These are phyloP conservation scores for Dryas octopetala DNA, from an alignment of 306 rosid genomes.

Conservation along the genomic window DNA sequence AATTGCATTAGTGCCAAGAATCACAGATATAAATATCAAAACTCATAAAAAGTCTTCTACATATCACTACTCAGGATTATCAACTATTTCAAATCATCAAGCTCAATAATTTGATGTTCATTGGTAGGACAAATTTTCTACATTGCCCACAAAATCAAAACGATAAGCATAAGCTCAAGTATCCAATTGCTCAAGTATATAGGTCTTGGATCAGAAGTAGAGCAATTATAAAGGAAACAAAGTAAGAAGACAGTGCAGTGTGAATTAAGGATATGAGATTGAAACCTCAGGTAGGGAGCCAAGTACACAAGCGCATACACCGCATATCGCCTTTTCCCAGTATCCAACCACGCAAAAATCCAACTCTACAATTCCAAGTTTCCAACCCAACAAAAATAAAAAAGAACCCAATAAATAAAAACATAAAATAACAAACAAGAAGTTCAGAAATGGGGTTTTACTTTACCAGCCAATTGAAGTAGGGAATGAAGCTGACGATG, in stretches of 20 bases:
- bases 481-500: slow-evolving; percentile 82
- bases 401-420: neutral
- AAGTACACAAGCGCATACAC: slow-evolving; percentile 77
- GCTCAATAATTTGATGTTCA: neutral
- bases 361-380: slow-evolving; percentile 51
- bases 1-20: neutral
- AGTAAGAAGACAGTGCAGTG: neutral
- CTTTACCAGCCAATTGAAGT: slow-evolving; percentile 91
- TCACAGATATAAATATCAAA: neutral
- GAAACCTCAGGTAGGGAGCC: slow-evolving; percentile 80
- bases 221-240: neutral
- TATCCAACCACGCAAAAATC: slow-evolving; percentile 93
- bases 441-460: no score
- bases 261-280: neutral
- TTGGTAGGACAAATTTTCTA: neutral
- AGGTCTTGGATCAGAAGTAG: no score
- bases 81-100: neutral
- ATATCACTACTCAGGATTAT: neutral
- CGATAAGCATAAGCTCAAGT: neutral
- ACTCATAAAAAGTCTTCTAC: neutral
- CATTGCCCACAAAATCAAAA: neutral
- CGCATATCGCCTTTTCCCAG: slow-evolving; percentile 72
- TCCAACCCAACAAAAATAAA: slow-evolving; percentile 10
- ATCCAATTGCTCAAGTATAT: neutral
- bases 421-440: neutral